These are phyloP conservation scores for Acanthamoeba royreba DNA, from an alignment of 208 protist genomes.

Conservation along the genomic window DNA sequence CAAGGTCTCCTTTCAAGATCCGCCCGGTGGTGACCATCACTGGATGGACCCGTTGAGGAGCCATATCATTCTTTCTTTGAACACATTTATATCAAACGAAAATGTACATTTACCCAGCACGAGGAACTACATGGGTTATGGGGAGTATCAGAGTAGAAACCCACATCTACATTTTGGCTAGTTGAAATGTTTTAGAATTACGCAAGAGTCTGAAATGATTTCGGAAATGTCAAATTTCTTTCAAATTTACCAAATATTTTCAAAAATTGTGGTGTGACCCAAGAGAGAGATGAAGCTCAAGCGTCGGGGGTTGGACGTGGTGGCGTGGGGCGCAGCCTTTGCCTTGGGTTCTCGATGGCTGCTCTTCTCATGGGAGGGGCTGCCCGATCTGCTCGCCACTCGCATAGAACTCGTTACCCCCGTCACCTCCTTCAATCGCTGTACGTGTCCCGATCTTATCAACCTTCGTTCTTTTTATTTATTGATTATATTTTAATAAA, in stretches of 20 bases:
- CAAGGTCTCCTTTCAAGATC: slow-evolving; percentile 32
- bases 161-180: too few relatives aligned
- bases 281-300: too few relatives aligned
- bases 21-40: not conserved
- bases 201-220: too few relatives aligned
- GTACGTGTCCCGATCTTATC: too few relatives aligned
- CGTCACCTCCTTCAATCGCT: slow-evolving; percentile 4
- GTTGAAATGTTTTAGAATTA: too few relatives aligned
- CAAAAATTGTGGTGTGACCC: too few relatives aligned
- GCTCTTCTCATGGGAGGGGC: not conserved
- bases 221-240: too few relatives aligned
- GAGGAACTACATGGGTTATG: too few relatives aligned
- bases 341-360: not conserved
- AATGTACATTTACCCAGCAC: too few relatives aligned
- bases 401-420: slow-evolving; percentile 42
- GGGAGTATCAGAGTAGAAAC: too few relatives aligned
- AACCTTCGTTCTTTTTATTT: not conserved
- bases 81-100: not conserved
- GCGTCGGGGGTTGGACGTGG: not conserved
- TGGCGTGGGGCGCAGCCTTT: not conserved
- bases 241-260: too few relatives aligned
- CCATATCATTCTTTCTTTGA: not conserved
- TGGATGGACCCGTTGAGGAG: not conserved
- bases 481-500: not conserved
- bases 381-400: not conserved